Conservation (phyloP, 306 rosid species). For the Morella rubra region DNA sequence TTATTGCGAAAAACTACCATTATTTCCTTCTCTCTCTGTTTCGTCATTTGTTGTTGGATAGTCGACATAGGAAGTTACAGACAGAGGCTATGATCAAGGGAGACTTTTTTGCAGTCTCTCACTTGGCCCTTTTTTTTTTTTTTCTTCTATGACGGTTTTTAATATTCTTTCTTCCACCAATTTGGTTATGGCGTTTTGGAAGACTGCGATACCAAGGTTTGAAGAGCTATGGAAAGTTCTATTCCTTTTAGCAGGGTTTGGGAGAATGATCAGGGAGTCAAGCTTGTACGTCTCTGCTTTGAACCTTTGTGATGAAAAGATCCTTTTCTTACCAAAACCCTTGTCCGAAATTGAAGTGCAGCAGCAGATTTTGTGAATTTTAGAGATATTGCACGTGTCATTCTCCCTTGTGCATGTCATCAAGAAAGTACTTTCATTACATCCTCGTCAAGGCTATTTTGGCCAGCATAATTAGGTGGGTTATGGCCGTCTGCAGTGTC, state of each 20-base stretch:
- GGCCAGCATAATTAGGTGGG: neutral
- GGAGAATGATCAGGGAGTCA: conserved; percentile 25
- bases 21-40: neutral
- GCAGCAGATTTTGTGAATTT: conserved; percentile 8
- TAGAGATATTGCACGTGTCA: conserved; percentile 19
- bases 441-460: neutral
- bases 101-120: conserved; percentile 4
- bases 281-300: conserved; percentile 34
- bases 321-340: conserved; percentile 33
- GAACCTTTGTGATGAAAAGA: conserved; percentile 30
- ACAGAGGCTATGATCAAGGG: conserved; percentile 35
- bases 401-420: conserved; percentile 4
- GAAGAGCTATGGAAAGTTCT: conserved; percentile 36
- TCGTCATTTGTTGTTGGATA: neutral
- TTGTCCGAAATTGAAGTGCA: conserved; percentile 22
- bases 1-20: too few species aligned
- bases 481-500: neutral
- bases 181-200: neutral
- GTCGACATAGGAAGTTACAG: neutral
- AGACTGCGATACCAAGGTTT: neutral
- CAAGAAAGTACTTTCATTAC: neutral
- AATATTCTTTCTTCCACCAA: conserved; percentile 14
- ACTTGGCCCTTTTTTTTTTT: conserved; percentile 6
- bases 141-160: conserved; percentile 6
- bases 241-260: conserved; percentile 29